These are phyloP conservation scores for Pyricularia grisea DNA, from an alignment of 2,329 filamentous ascomycete genomes.

Conservation along the genomic window DNA sequence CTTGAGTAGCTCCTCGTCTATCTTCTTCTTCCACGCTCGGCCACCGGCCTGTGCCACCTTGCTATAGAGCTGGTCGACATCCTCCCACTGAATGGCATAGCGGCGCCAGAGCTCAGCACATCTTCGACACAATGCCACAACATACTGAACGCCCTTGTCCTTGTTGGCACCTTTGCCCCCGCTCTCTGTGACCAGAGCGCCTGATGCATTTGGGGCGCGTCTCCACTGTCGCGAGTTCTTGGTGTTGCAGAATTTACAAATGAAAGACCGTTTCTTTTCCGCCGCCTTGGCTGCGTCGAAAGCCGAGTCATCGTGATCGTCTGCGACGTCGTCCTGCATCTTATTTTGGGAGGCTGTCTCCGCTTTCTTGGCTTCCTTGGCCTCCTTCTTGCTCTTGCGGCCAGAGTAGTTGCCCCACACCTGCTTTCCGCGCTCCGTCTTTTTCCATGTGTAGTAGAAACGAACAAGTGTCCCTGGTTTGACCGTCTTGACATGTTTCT, in stretches of 20 bases:
- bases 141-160: constrained; percentile 66
- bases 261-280: constrained; percentile 71
- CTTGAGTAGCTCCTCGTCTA: constrained; percentile 83
- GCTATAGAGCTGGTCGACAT: constrained; percentile 81
- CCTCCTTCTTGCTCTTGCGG: constrained; percentile 83
- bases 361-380: constrained; percentile 65
- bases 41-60: constrained; percentile 74
- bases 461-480: constrained; percentile 74
- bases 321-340: constrained; percentile 83
- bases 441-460: constrained; percentile 98
- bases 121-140: constrained; percentile 78
- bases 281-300: constrained; percentile 83
- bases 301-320: constrained; percentile 88
- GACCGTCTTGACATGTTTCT: constrained; percentile 76
- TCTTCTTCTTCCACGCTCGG: constrained; percentile 75
- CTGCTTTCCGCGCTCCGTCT: constrained; percentile 72
- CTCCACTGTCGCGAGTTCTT: constrained; percentile 83
- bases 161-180: constrained; percentile 58
- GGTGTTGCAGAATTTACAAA: constrained; percentile 87
- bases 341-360: constrained; percentile 60
- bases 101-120: constrained; percentile 92
- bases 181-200: constrained; percentile 61
- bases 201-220: constrained; percentile 68
- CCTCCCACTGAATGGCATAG: constrained; percentile 93
- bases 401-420: constrained; percentile 87